Evolutionary conservation across 352 stramenopile genomes (phyloP).

Genomic region (Phytophthora rubi): DNA sequence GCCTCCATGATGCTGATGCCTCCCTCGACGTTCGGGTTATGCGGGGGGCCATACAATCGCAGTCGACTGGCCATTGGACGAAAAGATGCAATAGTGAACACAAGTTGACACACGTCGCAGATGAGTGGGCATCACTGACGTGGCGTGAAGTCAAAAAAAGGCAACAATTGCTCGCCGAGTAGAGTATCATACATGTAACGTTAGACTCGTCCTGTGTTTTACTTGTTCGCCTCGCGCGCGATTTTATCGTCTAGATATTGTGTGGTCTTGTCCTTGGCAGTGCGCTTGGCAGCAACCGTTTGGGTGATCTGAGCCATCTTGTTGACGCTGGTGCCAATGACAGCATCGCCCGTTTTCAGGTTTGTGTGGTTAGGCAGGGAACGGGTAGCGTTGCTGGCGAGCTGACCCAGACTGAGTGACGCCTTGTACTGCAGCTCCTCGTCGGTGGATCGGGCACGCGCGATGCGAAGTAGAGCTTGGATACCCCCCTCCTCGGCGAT

Average conservation of each 20-base stretch:
- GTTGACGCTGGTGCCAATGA: slow-evolving; percentile 70
- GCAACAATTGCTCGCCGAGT: too few relatives aligned
- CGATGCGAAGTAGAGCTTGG: slow-evolving; percentile 93
- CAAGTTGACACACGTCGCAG: slow-evolving; percentile 22
- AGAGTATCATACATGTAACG: too few relatives aligned
- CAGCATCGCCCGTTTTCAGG: slow-evolving; percentile 43
- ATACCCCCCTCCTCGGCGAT: slow-evolving; percentile 97
- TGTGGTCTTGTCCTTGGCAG: slow-evolving; percentile 71
- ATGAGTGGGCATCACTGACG: background rate
- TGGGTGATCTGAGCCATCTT: slow-evolving; percentile 86
- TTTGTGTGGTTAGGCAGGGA: slow-evolving; percentile 74
- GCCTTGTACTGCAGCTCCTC: slow-evolving; percentile 97
- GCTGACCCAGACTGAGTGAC: slow-evolving; percentile 91
- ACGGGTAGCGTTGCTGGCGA: slow-evolving; percentile 92
- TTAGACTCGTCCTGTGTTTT: background rate
- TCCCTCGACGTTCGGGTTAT: background rate
- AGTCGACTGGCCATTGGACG: slow-evolving; percentile 28
- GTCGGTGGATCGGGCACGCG: slow-evolving; percentile 89
- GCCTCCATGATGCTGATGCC: slow-evolving; percentile 26
- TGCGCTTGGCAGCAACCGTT: slow-evolving; percentile 61
- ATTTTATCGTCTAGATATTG: slow-evolving; percentile 89
- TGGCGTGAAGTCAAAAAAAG: background rate
- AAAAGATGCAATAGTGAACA: slow-evolving; percentile 22
- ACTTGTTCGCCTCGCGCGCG: slow-evolving; percentile 46
- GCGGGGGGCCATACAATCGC: slow-evolving; percentile 22